A percentile compares a stretch with the other conserved stretches of the same genome.
Evolutionary conservation across 352 stramenopile species (phyloP).

Genomic region (Pythium graminicola): DNA sequence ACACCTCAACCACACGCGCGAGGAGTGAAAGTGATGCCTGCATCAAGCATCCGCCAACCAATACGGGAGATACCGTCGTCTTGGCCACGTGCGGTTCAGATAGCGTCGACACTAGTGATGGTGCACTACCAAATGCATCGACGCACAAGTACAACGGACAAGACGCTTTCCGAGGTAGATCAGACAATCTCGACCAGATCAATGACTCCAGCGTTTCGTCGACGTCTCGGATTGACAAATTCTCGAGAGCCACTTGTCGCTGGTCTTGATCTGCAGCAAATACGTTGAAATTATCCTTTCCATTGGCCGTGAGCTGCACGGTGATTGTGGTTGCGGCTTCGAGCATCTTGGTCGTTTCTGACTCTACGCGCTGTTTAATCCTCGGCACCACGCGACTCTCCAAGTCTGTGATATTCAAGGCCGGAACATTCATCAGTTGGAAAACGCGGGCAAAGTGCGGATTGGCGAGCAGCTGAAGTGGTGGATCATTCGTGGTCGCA

Average conservation of each 20-base stretch:
- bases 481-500: constrained; percentile 4
- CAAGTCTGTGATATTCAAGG: constrained; percentile 4
- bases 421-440: constrained; percentile 17
- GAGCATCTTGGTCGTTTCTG: constrained; percentile 14
- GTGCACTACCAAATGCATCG: constrained; percentile 18
- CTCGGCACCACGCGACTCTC: constrained; percentile 15
- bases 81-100: not conserved
- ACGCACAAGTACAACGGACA: constrained; percentile 30
- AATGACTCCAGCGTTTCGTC: constrained; percentile 11
- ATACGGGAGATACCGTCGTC: not conserved
- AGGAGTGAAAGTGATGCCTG: constrained; percentile 19
- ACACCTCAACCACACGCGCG: not conserved
- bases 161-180: constrained; percentile 12
- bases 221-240: not conserved
- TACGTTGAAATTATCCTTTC: constrained; percentile 16
- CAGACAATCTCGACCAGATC: constrained; percentile 8
- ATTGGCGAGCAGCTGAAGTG: constrained; percentile 23
- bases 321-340: constrained; percentile 8
- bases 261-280: constrained; percentile 29
- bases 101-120: not conserved
- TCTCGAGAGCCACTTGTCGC: constrained; percentile 20
- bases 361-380: constrained; percentile 7
- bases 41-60: constrained; percentile 29
- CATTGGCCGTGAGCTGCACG: constrained; percentile 11
- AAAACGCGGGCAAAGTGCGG: constrained; percentile 24